A percentile compares a stretch with the other conserved stretches of the same genome.
Evolutionary conservation across 495 filamentous ascomycete genomes (phyloP).

Genomic region (Letharia lupina): DNA sequence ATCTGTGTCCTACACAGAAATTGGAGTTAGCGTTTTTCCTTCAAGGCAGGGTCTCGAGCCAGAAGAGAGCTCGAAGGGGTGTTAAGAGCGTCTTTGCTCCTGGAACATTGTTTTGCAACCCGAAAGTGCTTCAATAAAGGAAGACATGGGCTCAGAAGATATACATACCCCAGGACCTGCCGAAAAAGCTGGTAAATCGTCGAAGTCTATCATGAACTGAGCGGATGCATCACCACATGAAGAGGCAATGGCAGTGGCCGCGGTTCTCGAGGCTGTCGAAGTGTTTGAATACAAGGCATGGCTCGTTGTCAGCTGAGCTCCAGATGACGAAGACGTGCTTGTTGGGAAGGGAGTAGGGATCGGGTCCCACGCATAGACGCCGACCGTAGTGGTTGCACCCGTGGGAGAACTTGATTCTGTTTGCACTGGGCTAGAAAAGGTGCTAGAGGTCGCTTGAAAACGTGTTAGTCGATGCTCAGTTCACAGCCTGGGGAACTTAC

Average conservation of each 20-base stretch:
- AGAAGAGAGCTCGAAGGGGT: not conserved
- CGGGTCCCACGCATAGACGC: slow-evolving; percentile 4
- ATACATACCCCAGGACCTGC: slow-evolving; percentile 10
- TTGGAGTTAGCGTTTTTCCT: not conserved
- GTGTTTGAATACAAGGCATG: not conserved
- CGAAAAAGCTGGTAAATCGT: slow-evolving; percentile 28
- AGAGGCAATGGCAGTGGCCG: slow-evolving; percentile 8
- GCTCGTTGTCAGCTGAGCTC: not conserved
- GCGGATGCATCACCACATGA: slow-evolving; percentile 7
- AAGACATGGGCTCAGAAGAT: not conserved
- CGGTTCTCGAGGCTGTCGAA: not conserved
- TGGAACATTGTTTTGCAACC: not conserved
- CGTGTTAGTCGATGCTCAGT: not conserved
- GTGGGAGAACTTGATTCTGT: not conserved
- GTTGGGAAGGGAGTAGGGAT: not conserved
- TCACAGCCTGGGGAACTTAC: slow-evolving; percentile 2
- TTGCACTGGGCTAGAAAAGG: not conserved
- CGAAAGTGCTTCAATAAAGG: not conserved
- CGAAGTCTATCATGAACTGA: slow-evolving; percentile 20
- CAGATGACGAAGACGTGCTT: not conserved
- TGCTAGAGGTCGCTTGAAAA: not conserved
- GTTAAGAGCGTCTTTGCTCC: not conserved
- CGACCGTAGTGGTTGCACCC: slow-evolving; percentile 1
- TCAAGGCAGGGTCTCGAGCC: not conserved
- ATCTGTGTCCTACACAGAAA: slow-evolving; percentile 21